Conservation (phyloP, 352 stramenopile species). For the Globisporangium spinosum region DNA sequence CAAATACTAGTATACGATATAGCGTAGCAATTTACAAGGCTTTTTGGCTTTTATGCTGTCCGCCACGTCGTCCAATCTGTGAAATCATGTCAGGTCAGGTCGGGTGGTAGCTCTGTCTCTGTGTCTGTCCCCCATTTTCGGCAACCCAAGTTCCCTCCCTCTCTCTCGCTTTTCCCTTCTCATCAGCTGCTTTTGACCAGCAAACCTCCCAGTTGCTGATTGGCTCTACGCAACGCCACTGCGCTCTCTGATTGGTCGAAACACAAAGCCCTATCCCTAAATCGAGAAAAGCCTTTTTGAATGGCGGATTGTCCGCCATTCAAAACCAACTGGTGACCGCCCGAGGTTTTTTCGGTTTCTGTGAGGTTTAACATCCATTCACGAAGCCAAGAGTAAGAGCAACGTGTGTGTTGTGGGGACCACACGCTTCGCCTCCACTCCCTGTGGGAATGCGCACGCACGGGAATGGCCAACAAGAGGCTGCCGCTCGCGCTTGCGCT, state of each 20-base stretch:
- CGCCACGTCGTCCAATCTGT: too few relatives aligned
- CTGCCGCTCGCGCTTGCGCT: too few relatives aligned
- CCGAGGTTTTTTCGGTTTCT: neutral
- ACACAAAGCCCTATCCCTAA: neutral
- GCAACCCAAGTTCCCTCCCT: neutral
- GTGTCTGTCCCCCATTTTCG: neutral
- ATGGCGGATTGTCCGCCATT: slow-evolving; percentile 12
- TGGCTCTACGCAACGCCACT: neutral
- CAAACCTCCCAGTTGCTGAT: neutral
- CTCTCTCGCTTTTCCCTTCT: neutral
- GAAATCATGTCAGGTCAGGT: neutral
- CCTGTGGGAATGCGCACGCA: neutral
- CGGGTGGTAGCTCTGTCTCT: neutral
- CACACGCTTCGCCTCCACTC: neutral
- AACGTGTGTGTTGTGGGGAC: neutral
- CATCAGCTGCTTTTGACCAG: neutral
- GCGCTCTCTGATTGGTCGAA: slow-evolving; percentile 10
- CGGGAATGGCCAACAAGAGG: neutral
- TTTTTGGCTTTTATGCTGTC: too few relatives aligned
- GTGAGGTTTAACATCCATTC: neutral
- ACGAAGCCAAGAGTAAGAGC: neutral
- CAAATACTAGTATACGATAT: too few relatives aligned
- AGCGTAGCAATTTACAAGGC: too few relatives aligned
- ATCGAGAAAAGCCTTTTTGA: neutral
- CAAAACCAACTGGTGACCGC: slow-evolving; percentile 5